Evolutionary conservation across 2,329 filamentous ascomycete species (phyloP).

Genomic region (Colletotrichum salicis): DNA sequence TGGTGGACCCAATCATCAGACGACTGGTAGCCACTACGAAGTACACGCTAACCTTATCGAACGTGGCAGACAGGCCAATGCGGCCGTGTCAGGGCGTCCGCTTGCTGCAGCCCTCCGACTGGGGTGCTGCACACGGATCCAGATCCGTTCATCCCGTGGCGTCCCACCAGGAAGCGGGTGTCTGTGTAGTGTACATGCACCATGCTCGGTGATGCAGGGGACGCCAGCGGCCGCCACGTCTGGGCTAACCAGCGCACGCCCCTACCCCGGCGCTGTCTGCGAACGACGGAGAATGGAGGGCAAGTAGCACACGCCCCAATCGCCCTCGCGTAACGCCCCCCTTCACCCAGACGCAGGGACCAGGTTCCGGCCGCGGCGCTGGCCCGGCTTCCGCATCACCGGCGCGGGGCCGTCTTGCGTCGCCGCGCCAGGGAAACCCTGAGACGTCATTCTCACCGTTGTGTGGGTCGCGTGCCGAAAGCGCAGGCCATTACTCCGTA

Average conservation of each 20-base stretch:
- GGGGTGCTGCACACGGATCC: background rate
- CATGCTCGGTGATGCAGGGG: background rate
- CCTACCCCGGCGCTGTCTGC: background rate
- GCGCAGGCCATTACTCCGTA: background rate
- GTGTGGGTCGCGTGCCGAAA: background rate
- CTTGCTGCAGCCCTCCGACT: background rate
- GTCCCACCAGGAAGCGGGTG: background rate
- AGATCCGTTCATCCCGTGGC: background rate
- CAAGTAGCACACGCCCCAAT: background rate
- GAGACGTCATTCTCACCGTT: background rate
- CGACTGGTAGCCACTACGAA: background rate
- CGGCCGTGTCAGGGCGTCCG: background rate
- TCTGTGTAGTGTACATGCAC: background rate
- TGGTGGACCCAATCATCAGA: too few species aligned
- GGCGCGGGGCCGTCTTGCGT: background rate
- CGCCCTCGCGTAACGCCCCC: background rate
- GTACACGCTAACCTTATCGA: background rate
- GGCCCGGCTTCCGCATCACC: background rate
- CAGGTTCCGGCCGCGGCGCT: background rate
- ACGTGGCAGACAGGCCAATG: background rate
- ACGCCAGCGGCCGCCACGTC: too few species aligned
- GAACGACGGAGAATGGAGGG: background rate
- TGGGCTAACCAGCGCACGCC: background rate
- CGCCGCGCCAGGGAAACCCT: background rate
- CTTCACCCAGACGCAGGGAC: background rate